Evolutionary conservation across 164 flowering plant species (phyloP).

Genomic region (Tinospora cordifolia): DNA sequence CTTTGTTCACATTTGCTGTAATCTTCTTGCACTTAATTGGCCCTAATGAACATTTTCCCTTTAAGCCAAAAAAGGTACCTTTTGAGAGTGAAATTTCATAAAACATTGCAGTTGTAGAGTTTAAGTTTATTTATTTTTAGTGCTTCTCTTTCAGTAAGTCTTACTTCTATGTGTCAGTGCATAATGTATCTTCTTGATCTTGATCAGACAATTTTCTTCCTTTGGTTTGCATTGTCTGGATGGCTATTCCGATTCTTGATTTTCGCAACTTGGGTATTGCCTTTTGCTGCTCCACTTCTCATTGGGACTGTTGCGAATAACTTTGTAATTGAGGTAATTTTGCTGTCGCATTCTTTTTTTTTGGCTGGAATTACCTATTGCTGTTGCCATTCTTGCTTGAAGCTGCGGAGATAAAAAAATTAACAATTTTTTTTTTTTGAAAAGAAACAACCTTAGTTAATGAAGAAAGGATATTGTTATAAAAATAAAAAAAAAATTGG

Average conservation of each 20-base stretch:
- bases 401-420: not conserved
- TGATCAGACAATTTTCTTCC: constrained; percentile 72
- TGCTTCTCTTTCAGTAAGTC: constrained; percentile 4
- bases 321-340: constrained; percentile 68
- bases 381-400: not conserved
- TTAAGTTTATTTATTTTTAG: not conserved
- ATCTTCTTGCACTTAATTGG: not conserved
- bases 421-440: too few species aligned
- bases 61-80: not conserved
- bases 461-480: too few species aligned
- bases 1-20: not conserved
- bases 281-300: constrained; percentile 87
- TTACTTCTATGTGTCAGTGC: not conserved
- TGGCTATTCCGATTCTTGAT: constrained; percentile 80
- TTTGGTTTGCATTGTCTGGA: constrained; percentile 95
- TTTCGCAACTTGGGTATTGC: constrained; percentile 72
- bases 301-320: constrained; percentile 77
- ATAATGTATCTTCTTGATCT: constrained; percentile 1
- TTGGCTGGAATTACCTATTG: not conserved
- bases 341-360: not conserved
- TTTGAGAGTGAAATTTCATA: not conserved
- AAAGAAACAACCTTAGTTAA: too few species aligned
- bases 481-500: too few species aligned
- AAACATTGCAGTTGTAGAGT: not conserved
- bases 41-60: not conserved